A percentile compares a stretch with the other conserved stretches of the same genome.
phyloP scores from a whole-genome alignment of 805 yeast genomes.

The Kurtzmaniella cleridarum region DNA sequence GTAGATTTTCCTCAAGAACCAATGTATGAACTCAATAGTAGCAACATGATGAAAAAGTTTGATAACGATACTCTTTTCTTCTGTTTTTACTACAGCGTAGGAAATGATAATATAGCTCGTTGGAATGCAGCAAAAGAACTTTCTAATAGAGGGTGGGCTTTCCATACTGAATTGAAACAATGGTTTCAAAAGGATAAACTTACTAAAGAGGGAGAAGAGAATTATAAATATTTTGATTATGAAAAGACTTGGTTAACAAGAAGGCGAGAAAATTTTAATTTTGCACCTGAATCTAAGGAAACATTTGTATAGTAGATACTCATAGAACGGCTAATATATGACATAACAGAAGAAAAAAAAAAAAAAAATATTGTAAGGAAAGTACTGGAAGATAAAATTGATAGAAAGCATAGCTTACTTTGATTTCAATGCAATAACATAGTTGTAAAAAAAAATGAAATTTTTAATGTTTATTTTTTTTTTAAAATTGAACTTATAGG shows the following conservation, averaged over 20 bases:
- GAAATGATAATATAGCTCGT: constrained; percentile 27
- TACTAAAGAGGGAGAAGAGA: constrained; percentile 34
- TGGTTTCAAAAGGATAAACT: constrained; percentile 76
- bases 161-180: constrained; percentile 64
- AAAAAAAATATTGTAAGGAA: too few species aligned
- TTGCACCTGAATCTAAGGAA: constrained; percentile 26
- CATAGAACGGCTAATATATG: neutral
- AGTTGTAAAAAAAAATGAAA: too few species aligned
- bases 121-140: constrained; percentile 74
- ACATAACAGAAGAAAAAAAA: too few species aligned
- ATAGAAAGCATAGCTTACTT: too few species aligned
- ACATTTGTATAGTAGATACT: constrained; percentile 12
- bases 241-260: constrained; percentile 52
- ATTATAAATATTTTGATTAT: constrained; percentile 81
- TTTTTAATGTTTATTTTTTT: too few species aligned
- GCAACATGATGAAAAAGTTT: constrained; percentile 59
- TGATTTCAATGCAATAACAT: too few species aligned
- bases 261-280: constrained; percentile 35
- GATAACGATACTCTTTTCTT: constrained; percentile 87
- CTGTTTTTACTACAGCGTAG: constrained; percentile 77
- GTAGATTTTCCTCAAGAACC: constrained; percentile 88
- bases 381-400: too few species aligned
- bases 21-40: constrained; percentile 58
- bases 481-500: too few species aligned
- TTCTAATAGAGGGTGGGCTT: constrained; percentile 73